Conservation (phyloP, 179 eudicot genomes). For the Silene noctiflora region DNA sequence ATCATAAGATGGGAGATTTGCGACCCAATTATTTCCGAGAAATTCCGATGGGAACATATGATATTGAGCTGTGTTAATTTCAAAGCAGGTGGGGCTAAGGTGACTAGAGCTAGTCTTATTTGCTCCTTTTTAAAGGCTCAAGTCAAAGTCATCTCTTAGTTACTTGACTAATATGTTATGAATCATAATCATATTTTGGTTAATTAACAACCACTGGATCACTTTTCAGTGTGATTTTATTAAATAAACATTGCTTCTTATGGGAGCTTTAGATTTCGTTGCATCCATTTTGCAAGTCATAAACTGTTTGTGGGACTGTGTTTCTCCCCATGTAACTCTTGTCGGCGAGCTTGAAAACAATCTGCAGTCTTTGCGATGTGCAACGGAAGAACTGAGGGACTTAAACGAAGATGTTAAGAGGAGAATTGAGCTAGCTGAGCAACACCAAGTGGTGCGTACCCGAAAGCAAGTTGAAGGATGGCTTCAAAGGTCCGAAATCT, state of each 20-base stretch:
- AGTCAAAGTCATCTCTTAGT: conserved; percentile 18
- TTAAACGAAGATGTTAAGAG: conserved; percentile 24
- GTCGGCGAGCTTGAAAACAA: conserved; percentile 23
- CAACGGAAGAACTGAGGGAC: conserved; percentile 22
- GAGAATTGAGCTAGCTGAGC: conserved; percentile 24
- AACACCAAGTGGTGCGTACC: conserved; percentile 17
- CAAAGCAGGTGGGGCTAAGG: conserved; percentile 2
- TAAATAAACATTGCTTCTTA: background rate
- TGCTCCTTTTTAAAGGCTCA: background rate
- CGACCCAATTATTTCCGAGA: background rate
- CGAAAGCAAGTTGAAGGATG: conserved; percentile 33
- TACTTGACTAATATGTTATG: background rate
- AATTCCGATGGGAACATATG: background rate
- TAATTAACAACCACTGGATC: background rate
- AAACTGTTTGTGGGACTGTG: conserved; percentile 18
- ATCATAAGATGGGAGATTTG: background rate
- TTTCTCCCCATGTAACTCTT: conserved; percentile 11
- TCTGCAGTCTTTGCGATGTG: conserved; percentile 18
- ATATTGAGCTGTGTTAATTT: background rate
- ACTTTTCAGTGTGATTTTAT: background rate
- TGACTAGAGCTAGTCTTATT: background rate
- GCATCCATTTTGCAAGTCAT: conserved; percentile 14
- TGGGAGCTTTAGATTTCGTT: conserved; percentile 19
- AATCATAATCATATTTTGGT: background rate
- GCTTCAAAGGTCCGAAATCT: conserved; percentile 22